phyloP scores from a whole-genome alignment of 2,329 filamentous ascomycete genomes.

The Ophiocordyceps camponoti-saundersi region DNA sequence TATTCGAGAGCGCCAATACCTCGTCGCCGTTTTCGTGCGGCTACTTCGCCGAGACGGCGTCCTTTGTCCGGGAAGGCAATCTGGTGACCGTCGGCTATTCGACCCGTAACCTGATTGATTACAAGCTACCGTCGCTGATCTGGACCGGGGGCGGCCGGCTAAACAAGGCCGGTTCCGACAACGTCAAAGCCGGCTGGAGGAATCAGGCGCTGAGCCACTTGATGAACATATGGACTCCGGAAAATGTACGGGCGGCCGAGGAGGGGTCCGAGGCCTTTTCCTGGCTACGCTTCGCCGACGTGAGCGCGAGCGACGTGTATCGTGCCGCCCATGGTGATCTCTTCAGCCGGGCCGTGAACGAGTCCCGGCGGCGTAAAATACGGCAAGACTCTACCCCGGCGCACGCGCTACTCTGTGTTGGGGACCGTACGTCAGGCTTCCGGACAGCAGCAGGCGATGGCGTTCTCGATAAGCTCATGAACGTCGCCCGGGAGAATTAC shows the following conservation, averaged over 20 bases:
- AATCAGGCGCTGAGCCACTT: slow-evolving; percentile 61
- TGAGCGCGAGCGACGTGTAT: slow-evolving; percentile 56
- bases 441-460: slow-evolving; percentile 33
- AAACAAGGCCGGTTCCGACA: slow-evolving; percentile 55
- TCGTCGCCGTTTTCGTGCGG: slow-evolving; percentile 68
- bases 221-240: slow-evolving; percentile 80
- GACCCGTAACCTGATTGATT: slow-evolving; percentile 71
- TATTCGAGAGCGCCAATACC: slow-evolving; percentile 90
- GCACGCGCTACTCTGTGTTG: slow-evolving; percentile 71
- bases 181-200: slow-evolving; percentile 61
- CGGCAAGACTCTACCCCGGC: slow-evolving; percentile 46
- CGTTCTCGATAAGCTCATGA: slow-evolving; percentile 58
- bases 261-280: slow-evolving; percentile 56
- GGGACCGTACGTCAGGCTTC: slow-evolving; percentile 42
- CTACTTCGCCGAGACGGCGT: slow-evolving; percentile 89
- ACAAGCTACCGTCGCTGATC: slow-evolving; percentile 64
- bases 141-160: slow-evolving; percentile 68
- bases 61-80: slow-evolving; percentile 77
- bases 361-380: slow-evolving; percentile 33
- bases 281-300: slow-evolving; percentile 76
- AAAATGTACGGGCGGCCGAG: slow-evolving; percentile 53
- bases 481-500: slow-evolving; percentile 52
- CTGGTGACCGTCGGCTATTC: slow-evolving; percentile 75
- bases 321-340: slow-evolving; percentile 50
- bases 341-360: slow-evolving; percentile 55